Evolutionary conservation across 2,329 filamentous ascomycete species (phyloP), one percentile per base, ranked within the genome.

Genomic region (Microdochium paspali): DNA sequence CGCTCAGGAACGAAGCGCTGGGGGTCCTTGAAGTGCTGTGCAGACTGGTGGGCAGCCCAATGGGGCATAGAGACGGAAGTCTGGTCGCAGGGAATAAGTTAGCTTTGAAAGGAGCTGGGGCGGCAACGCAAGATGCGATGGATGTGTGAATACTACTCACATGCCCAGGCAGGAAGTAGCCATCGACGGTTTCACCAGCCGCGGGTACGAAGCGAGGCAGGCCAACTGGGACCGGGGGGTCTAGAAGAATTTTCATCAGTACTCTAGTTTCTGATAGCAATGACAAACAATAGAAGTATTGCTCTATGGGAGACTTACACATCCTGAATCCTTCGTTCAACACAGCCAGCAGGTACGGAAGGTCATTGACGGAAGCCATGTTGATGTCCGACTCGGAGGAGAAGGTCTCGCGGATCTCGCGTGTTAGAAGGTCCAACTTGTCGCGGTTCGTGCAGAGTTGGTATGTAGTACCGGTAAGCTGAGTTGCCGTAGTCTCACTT

Each of bases 401-500:
- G 53, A 72, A 72, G 1, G 58, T 46, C 5, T 50, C 47, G 1
- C 68, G 61, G 9, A 73, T 57, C 49, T 73, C 71, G 1, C 57
- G 50, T 1, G 55, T 58, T 9, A 75, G 56, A 26, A 59, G 65
- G 1, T 57, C 51, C 39, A 69, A 50, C 0, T 60, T 56, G 4
- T 58, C 50, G 0, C 61, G 65, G 47, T 71, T 59, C 3, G 57
- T 61, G 2, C 70, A 55, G 9, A 76, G 58, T 4, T 69, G 56
- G 49, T 65, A 76, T 0, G 60, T 53, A 50, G 61, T 53, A 52
- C 70, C 56, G 51, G 63, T 58, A 15, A 76, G 60, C 3, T 70
- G 58, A 0, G 71, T 74, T 0, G 73, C 70, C 1, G 72, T 75
- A 4, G 74, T 78, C 54, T 77, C 74, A 3, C 68, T 71, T 4